These are phyloP conservation scores for Phytophthora crassamura DNA, from an alignment of 352 stramenopile genomes.

Conservation along the genomic window DNA sequence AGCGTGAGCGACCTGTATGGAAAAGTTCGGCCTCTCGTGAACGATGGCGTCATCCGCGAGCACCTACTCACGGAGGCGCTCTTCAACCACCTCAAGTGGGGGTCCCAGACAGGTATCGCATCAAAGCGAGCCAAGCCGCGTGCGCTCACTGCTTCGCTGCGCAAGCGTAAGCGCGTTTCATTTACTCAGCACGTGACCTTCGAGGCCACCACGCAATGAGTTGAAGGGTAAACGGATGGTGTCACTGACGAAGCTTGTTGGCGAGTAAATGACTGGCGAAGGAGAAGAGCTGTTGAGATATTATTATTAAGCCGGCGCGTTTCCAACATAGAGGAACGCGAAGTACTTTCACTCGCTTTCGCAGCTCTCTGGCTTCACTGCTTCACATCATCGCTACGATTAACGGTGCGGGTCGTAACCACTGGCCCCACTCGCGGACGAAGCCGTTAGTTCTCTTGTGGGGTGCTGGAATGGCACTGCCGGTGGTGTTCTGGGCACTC, in stretches of 20 bases:
- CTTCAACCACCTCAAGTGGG: slow-evolving; percentile 90
- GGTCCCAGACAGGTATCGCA: slow-evolving; percentile 62
- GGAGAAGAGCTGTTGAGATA: slow-evolving; percentile 25
- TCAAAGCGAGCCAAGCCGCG: slow-evolving; percentile 71
- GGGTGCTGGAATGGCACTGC: not conserved
- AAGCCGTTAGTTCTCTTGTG: not conserved
- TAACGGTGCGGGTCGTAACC: not conserved
- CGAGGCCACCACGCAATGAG: slow-evolving; percentile 41
- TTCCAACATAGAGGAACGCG: slow-evolving; percentile 20
- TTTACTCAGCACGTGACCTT: slow-evolving; percentile 92
- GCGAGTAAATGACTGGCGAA: slow-evolving; percentile 13
- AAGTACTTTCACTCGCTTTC: slow-evolving; percentile 10
- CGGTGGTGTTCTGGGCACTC: not conserved
- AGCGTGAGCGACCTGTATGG: slow-evolving; percentile 87
- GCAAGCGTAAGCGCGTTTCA: slow-evolving; percentile 88
- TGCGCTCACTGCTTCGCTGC: slow-evolving; percentile 61
- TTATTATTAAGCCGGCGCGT: slow-evolving; percentile 29
- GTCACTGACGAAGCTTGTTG: slow-evolving; percentile 3
- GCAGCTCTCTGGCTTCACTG: not conserved
- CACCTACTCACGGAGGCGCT: slow-evolving; percentile 80
- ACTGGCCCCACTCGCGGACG: not conserved
- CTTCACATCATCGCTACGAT: slow-evolving; percentile 2
- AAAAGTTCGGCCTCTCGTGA: slow-evolving; percentile 82
- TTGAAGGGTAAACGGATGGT: slow-evolving; percentile 4
- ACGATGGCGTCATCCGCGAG: slow-evolving; percentile 71